Conservation (phyloP, 164 flowering plant species). For the Paratinospora sagittata region DNA sequence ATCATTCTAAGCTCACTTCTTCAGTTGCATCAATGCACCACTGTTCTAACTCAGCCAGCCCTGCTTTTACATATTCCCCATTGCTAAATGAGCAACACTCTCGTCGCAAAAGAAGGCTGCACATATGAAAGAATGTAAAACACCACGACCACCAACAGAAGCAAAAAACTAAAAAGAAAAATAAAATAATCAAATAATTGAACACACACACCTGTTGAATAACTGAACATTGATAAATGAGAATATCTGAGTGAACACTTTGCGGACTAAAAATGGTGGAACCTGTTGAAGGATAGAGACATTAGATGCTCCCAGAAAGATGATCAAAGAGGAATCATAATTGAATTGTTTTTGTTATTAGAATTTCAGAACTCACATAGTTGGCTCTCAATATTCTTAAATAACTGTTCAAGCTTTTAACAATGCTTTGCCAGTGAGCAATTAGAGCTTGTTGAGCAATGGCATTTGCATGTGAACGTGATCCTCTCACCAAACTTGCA, state of each 20-base stretch:
- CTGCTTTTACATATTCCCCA: slow-evolving; percentile 91
- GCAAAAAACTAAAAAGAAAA: too few species aligned
- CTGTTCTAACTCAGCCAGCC: slow-evolving; percentile 84
- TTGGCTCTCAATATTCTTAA: slow-evolving; percentile 73
- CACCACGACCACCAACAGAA: neutral
- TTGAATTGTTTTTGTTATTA: neutral
- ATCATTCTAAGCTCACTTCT: slow-evolving; percentile 43
- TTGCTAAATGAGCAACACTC: slow-evolving; percentile 98
- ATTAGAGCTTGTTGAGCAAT: slow-evolving; percentile 93
- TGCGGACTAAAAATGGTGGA: too few species aligned
- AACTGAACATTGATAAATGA: slow-evolving; percentile 93
- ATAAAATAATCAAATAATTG: slow-evolving; percentile 38
- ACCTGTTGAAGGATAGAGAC: slow-evolving; percentile 40
- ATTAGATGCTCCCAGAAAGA: slow-evolving; percentile 5
- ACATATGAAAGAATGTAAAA: slow-evolving; percentile 12
- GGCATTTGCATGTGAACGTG: slow-evolving; percentile 82
- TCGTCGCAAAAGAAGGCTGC: slow-evolving; percentile 91
- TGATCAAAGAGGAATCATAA: neutral
- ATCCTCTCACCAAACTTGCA: slow-evolving; percentile 78
- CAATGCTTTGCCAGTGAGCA: slow-evolving; percentile 98
- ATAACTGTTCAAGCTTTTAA: slow-evolving; percentile 67
- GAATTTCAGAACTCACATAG: slow-evolving; percentile 45
- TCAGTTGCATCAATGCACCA: slow-evolving; percentile 83
- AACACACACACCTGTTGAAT: slow-evolving; percentile 82
- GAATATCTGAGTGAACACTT: slow-evolving; percentile 82